Percentiles rank a stretch among this genome's conserved stretches.
phyloP scores from a whole-genome alignment of 2,329 filamentous ascomycete genomes.

The Berkeleyomyces rouxiae region DNA sequence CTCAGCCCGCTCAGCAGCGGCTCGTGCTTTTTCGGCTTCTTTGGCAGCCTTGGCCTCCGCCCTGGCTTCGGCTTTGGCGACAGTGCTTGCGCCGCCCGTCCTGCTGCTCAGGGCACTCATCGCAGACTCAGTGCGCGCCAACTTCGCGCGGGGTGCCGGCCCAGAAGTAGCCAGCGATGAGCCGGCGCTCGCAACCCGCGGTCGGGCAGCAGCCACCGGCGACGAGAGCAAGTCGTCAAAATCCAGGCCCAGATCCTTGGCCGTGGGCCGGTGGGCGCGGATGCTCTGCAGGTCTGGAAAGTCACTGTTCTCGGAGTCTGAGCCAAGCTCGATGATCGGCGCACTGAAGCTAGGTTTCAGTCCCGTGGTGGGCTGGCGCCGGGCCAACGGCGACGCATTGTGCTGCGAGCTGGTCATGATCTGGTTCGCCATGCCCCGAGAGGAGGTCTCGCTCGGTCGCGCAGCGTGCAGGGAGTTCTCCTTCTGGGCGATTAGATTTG shows the following conservation, averaged over 20 bases:
- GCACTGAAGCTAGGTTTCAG: constrained; percentile 1
- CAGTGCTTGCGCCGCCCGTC: not conserved
- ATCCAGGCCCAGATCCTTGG: not conserved
- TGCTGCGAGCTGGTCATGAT: constrained; percentile 7
- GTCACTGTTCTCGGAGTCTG: not conserved
- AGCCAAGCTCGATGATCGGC: not conserved
- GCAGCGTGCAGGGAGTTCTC: not conserved
- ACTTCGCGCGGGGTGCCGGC: not conserved
- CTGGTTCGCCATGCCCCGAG: not conserved
- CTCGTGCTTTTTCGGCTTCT: constrained; percentile 37
- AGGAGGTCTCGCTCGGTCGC: not conserved
- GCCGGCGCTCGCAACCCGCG: not conserved
- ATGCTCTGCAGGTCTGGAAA: not conserved
- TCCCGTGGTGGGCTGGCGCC: not conserved
- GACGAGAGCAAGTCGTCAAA: not conserved
- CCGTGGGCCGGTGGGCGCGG: not conserved
- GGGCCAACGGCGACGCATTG: not conserved
- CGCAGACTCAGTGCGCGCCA: not conserved
- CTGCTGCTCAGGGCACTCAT: not conserved
- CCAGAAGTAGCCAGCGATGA: not conserved
- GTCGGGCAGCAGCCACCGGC: not conserved
- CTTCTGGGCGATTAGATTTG: not conserved
- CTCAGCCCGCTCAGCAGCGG: not conserved
- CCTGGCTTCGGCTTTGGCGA: not conserved
- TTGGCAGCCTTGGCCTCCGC: constrained; percentile 25